A percentile compares a stretch with the other conserved stretches of the same genome.
Conservation (phyloP, 2,329 filamentous ascomycete genomes). For the Tolypocladium tropicale region DNA sequence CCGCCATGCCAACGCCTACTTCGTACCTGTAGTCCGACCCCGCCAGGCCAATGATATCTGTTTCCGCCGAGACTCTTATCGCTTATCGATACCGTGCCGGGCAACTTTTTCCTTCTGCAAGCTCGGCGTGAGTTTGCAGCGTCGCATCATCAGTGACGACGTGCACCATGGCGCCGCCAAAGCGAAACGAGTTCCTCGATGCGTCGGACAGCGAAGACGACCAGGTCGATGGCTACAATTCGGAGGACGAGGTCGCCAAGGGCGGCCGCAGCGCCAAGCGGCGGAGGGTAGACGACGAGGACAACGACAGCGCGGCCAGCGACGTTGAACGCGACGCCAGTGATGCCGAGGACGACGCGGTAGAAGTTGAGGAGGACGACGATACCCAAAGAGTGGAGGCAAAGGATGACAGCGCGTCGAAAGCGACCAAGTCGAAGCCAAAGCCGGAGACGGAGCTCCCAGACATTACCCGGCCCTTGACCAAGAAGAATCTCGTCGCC, state of each 20-base stretch:
- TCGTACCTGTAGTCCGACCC: no score
- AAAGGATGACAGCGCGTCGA: conserved; percentile 11
- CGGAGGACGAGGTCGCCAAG: conserved; percentile 59
- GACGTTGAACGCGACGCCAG: conserved; percentile 23
- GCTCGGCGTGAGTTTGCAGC: not conserved
- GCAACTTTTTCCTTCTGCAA: conserved; percentile 1
- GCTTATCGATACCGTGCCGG: not conserved
- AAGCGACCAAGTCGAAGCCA: conserved; percentile 8
- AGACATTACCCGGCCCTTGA: conserved; percentile 42
- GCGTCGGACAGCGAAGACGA: conserved; percentile 49
- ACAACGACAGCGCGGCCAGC: conserved; percentile 23
- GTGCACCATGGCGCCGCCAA: conserved; percentile 51
- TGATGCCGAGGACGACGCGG: conserved; percentile 12
- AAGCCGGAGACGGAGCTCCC: conserved; percentile 28
- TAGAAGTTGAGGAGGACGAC: conserved; percentile 11
- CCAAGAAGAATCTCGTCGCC: conserved; percentile 58
- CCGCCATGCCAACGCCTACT: no score
- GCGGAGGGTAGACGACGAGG: conserved; percentile 40
- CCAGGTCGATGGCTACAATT: conserved; percentile 50
- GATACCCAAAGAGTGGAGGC: conserved; percentile 11
- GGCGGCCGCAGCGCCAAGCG: conserved; percentile 53
- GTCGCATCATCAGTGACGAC: not conserved
- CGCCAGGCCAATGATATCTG: not conserved
- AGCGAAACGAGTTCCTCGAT: conserved; percentile 63
- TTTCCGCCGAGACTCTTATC: not conserved